Base-by-base conservation (phyloP, 1,284 basidiomycete genomes). In the Austroboletus niveus region DNA sequence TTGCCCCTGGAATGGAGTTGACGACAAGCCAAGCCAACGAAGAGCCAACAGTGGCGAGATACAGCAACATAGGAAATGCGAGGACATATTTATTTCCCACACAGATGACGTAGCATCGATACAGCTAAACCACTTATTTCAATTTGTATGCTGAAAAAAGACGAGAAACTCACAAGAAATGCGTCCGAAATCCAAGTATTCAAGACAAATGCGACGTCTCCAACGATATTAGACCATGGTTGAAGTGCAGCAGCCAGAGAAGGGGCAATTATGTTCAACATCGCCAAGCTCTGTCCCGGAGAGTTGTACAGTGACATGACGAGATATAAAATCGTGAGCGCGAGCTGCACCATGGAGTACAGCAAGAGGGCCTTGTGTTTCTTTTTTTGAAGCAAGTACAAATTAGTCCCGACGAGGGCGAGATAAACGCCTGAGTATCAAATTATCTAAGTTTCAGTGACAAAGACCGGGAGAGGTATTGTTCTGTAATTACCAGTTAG, bases 121-220 rank as follows among this genome's bases (percentile, higher is more conserved):
- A 41, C 22, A 41, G 22, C 40, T 41, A 27, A 8, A 41, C 12
- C 6, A 15, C 2, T 27, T 27, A n/a, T 8, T 27, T 41, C 11
- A 24, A 27, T 12, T 27, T 15, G 14, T 14, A 24, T 27, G 5
- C 12, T 15, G 12, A 24, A 14, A 5, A 27, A 24, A 41, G 22
- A 41, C 22, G 24, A 11, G 40, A 15, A 27, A 41, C 40, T 5
- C 24, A 41, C 40, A 1, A 63, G 58, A 29, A 66, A 63, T 2
- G 47, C 62, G 8, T 62, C 61, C 0, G 64, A 66, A 1, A 44
- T 8, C 51, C 62, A 65, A 0, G 58, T 61, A 22, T 66, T 66
- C 34, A 66, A 15, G 10, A 59, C 40, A n/a, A 62, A 66, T 0
- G 50, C 30, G 8, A 20, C 17, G 27, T 49, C 20, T 0, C 56